Base-by-base conservation (phyloP, 257 asterid species). In the Solanum rostratum region DNA sequence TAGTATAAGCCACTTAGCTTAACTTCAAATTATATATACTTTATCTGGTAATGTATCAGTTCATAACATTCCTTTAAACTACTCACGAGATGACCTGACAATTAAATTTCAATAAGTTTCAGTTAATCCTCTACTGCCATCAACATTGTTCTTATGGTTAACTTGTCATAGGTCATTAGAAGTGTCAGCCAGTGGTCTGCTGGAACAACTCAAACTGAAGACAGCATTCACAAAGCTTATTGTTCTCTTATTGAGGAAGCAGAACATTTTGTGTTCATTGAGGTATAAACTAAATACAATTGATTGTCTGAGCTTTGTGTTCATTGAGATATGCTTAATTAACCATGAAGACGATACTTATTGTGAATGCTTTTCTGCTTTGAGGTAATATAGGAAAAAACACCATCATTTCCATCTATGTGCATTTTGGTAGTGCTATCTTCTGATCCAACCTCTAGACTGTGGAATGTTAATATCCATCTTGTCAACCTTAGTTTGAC, bases 131-230 rank as follows among this genome's bases (percentile, higher is more conserved):
- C 57, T 49, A 30, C 60, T 49, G 78, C 60, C 60, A 24, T 49
- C 27, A 62, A 49, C 63, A 49, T 78, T 49, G 50, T 49, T 66
- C n/a, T 30, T 49, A 66, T 50, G 46, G 82, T 50, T 66, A 39
- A 30, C 73, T 45, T 84, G 79, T 76, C 84, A 71, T 89, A 95
- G 98, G 91, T 96, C 76, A 92, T 96, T 89, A 92, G 98, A 92
- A 96, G 99, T 86, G 99, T 94, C 85, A 90, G 98, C 90, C 97
- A 96, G 63, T 96, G 99, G 99, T 96, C 99, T 86, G 98, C 99
- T 85, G 99, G 99, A 82, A 94, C 94, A 84, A 92, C 91, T 84
- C 94, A 92, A 91, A 94, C 97, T 63, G 99, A 96, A 88, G 99
- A 96, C 89, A 96, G 99, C 94, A 96, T 96, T 88, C 98, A 96